Percentiles rank a stretch among this genome's conserved stretches.
Conservation (phyloP, 257 asterid genomes). For the Solanum virginianum region DNA sequence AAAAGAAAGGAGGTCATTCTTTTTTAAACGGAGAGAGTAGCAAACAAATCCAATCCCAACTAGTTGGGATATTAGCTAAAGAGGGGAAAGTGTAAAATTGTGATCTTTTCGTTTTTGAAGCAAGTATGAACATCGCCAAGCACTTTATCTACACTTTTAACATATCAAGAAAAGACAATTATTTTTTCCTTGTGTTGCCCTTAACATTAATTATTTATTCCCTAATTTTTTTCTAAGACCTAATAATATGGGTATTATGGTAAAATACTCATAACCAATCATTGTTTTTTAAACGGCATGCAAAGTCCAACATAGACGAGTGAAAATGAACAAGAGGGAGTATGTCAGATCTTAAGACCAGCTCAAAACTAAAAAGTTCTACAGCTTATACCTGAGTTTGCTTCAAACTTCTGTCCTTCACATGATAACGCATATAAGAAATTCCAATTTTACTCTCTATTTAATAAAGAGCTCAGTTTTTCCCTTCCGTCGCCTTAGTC, state of each 20-base stretch:
- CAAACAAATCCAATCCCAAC: not conserved
- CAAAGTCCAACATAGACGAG: not conserved
- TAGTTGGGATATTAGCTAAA: not conserved
- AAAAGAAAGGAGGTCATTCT: too few species aligned
- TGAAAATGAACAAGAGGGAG: not conserved
- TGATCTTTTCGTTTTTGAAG: conserved; percentile 83
- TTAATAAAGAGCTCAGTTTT: not conserved
- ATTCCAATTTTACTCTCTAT: not conserved
- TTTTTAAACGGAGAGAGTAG: not conserved
- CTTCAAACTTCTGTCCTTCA: not conserved
- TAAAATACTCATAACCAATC: not conserved
- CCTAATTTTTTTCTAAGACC: not conserved
- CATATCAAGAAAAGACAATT: not conserved
- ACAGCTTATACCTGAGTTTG: not conserved
- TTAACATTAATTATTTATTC: not conserved
- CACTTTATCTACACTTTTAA: conserved; percentile 58
- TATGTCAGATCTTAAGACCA: not conserved
- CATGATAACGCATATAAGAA: not conserved
- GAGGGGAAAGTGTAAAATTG: not conserved
- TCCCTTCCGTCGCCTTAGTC: not conserved
- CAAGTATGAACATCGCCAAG: conserved; percentile 87
- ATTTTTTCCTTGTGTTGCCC: not conserved
- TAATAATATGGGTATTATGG: not conserved
- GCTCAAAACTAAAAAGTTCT: not conserved
- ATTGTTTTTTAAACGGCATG: not conserved